These are phyloP conservation scores for Cercospora sp. DNA, from an alignment of 2,329 filamentous ascomycete species.

Conservation along the genomic window DNA sequence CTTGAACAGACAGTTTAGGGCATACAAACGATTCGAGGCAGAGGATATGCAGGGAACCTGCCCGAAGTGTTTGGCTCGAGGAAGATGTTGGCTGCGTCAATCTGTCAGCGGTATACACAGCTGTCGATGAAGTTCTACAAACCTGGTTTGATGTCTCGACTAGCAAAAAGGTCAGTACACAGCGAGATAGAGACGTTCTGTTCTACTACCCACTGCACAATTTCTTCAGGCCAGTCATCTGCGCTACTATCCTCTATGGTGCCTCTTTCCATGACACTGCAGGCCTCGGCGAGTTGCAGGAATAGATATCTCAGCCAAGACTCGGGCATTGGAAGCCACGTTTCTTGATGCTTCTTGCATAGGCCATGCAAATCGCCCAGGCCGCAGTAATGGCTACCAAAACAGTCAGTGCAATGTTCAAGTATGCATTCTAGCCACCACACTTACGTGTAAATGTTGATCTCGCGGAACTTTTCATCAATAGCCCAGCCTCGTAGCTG, in stretches of 20 bases:
- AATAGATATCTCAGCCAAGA: neutral
- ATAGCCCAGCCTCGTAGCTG: neutral
- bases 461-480: neutral
- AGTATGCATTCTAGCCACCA: neutral
- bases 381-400: neutral
- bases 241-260: neutral
- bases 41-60: neutral
- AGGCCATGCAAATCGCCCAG: neutral
- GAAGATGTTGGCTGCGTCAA: neutral
- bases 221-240: neutral
- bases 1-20: neutral
- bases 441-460: neutral
- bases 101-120: neutral
- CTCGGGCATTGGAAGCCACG: neutral
- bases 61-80: neutral
- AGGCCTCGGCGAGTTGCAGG: neutral
- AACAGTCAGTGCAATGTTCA: neutral
- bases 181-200: neutral
- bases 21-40: neutral
- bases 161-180: neutral
- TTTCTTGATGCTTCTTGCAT: neutral
- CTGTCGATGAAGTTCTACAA: neutral
- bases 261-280: neutral
- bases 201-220: neutral
- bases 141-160: slow-evolving; percentile 6